Percentiles rank a stretch among this genome's conserved stretches.
These are phyloP conservation scores for Parmelia sp. DNA, from an alignment of 495 filamentous ascomycete genomes.

Conservation along the genomic window DNA sequence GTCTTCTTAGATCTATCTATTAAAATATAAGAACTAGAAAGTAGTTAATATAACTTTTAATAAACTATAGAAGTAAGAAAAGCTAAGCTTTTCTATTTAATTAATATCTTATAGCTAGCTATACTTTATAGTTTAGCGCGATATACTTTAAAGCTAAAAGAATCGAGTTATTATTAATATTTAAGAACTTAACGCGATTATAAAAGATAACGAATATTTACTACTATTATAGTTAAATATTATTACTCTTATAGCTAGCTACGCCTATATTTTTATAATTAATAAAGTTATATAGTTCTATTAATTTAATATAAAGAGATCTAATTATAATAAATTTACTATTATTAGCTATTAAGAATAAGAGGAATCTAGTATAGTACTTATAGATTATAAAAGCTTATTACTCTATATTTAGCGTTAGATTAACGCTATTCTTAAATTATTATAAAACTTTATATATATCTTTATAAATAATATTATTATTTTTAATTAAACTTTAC, in stretches of 20 bases:
- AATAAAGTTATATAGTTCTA: conserved; percentile 7
- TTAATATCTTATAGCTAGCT: not conserved
- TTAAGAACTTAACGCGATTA: conserved; percentile 14
- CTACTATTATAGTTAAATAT: conserved; percentile 11
- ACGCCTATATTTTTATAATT: not conserved
- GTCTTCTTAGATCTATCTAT: not conserved
- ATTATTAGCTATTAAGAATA: conserved; percentile 4
- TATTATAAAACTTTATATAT: too few species aligned
- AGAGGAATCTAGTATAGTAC: conserved; percentile 9
- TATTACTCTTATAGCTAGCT: not conserved
- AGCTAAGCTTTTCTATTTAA: conserved; percentile 3
- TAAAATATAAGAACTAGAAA: conserved; percentile 10
- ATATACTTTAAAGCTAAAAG: not conserved
- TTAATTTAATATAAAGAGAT: conserved; percentile 7
- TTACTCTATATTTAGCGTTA: too few species aligned
- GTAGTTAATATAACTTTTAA: conserved; percentile 23
- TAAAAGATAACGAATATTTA: conserved; percentile 3
- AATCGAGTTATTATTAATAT: conserved; percentile 13
- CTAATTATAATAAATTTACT: conserved; percentile 13
- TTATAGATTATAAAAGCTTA: conserved; percentile 1
- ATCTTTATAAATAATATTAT: too few species aligned
- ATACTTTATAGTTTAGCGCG: not conserved
- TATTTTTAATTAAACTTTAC: too few species aligned
- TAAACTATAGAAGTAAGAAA: conserved; percentile 20
- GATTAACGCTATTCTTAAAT: too few species aligned